Percentiles rank a stretch among this genome's conserved stretches.
Conservation (phyloP, 2,329 filamentous ascomycete species). For the Trichophaea hybrida region DNA sequence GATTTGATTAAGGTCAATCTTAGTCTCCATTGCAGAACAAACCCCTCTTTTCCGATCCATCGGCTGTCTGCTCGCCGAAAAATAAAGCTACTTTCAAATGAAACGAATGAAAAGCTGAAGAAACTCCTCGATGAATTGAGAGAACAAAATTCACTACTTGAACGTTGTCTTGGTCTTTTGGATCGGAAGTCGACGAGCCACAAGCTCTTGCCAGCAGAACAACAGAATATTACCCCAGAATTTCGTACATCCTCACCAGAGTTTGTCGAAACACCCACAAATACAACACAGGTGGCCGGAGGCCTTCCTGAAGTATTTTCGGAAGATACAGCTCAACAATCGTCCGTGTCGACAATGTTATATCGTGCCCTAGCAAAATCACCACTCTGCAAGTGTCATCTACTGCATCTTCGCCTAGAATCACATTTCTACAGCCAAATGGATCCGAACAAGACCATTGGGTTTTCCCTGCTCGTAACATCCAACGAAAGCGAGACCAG, state of each 20-base stretch:
- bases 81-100: not conserved
- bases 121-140: not conserved
- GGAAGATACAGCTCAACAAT: not conserved
- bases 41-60: not conserved
- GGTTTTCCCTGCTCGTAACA: not conserved
- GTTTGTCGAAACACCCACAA: too few species aligned
- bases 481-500: not conserved
- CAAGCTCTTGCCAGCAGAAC: too few species aligned
- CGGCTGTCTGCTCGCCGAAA: not conserved
- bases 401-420: not conserved
- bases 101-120: not conserved
- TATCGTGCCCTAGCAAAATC: not conserved
- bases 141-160: not conserved
- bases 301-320: too few species aligned
- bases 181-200: too few species aligned
- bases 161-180: not conserved
- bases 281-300: too few species aligned
- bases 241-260: too few species aligned
- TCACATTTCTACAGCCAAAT: not conserved
- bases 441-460: not conserved
- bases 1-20: not conserved
- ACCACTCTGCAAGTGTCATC: not conserved
- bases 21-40: not conserved
- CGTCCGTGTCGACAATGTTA: not conserved
- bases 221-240: too few species aligned